A percentile compares a stretch with the other conserved stretches of the same genome.
phyloP scores from a whole-genome alignment of 2,329 filamentous ascomycete species.

The Pseudogymnoascus sp. region DNA sequence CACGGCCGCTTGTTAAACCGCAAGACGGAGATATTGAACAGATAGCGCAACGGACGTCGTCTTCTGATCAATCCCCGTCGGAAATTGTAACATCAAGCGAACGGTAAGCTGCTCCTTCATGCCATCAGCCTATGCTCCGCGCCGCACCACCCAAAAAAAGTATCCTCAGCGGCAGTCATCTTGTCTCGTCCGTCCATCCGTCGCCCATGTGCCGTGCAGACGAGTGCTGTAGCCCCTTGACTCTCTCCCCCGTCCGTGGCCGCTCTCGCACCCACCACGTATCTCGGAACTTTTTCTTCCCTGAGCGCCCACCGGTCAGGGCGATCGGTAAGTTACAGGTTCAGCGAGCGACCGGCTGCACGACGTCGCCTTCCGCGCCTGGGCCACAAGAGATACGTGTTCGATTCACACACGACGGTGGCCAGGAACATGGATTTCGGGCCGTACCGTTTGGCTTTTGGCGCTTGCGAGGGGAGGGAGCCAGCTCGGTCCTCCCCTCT shows the following conservation, averaged over 20 bases:
- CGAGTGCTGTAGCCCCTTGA: too few species aligned
- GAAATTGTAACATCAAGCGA: not conserved
- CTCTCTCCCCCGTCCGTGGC: not conserved
- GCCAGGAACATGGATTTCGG: constrained; percentile 1
- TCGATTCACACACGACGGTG: not conserved
- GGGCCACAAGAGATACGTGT: not conserved
- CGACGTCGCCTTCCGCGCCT: not conserved
- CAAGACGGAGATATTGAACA: not conserved
- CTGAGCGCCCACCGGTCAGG: too few species aligned
- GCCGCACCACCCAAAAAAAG: not conserved
- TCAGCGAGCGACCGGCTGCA: not conserved
- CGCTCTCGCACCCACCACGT: not conserved
- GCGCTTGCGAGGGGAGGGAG: not conserved
- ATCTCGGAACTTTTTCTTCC: not conserved
- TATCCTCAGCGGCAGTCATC: not conserved
- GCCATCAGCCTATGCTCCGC: not conserved
- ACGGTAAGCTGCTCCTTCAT: not conserved
- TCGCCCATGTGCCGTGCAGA: too few species aligned
- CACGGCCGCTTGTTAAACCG: too few species aligned
- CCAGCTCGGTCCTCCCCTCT: not conserved
- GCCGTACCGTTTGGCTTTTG: not conserved
- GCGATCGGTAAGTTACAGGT: not conserved
- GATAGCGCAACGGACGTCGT: not conserved
- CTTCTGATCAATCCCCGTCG: not conserved
- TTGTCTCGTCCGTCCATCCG: too few species aligned